Percentiles rank a stretch among this genome's conserved stretches.
Evolutionary conservation across 139 green algal genomes (phyloP).

Genomic region (Micractinium conductrix): DNA sequence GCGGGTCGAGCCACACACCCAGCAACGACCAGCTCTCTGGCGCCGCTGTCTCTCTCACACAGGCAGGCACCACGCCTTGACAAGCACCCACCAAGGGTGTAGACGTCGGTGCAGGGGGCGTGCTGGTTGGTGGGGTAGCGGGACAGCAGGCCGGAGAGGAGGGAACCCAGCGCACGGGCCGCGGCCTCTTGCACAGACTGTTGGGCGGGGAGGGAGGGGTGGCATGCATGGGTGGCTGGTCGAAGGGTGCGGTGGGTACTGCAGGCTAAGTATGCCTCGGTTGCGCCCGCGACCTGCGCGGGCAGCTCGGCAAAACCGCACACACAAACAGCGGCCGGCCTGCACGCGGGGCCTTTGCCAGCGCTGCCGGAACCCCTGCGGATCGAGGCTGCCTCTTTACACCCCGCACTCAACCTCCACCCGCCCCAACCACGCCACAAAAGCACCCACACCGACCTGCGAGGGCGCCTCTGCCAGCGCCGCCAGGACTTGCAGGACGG

Average conservation of each 20-base stretch:
- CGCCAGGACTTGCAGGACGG: conserved; percentile 12
- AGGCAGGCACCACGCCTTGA: no score
- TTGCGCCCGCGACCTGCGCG: no score
- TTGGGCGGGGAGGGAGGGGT: background rate
- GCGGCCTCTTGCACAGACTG: conserved; percentile 43
- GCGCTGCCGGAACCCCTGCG: no score
- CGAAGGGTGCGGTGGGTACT: no score
- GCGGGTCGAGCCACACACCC: no score
- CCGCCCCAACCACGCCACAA: background rate
- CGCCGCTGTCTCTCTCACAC: no score
- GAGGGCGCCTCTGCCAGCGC: conserved; percentile 35
- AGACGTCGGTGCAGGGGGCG: conserved; percentile 10
- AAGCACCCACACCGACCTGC: conserved; percentile 11
- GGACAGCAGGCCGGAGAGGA: conserved; percentile 34
- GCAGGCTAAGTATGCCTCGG: no score
- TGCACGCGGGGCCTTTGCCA: no score
- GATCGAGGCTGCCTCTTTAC: background rate
- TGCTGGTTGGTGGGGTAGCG: conserved; percentile 58
- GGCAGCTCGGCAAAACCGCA: no score
- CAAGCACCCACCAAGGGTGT: background rate
- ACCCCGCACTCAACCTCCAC: background rate
- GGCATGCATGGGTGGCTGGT: no score
- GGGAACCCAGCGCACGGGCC: conserved; percentile 26
- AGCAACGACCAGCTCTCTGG: no score
- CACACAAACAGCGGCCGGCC: no score